These are phyloP conservation scores for Xylaria multiplex DNA, from an alignment of 2,329 filamentous ascomycete genomes.

Conservation along the genomic window DNA sequence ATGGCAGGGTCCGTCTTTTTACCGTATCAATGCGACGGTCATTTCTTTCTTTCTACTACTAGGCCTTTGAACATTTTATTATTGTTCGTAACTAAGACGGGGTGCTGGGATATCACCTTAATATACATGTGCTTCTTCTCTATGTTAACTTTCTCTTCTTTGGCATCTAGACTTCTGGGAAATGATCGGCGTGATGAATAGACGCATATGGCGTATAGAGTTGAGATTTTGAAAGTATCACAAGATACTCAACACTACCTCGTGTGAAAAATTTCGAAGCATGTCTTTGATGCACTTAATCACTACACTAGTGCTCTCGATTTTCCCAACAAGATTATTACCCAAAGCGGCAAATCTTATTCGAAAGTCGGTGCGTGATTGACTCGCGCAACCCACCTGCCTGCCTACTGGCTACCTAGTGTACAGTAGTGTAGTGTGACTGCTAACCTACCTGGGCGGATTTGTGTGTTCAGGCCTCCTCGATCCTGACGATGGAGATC, in stretches of 20 bases:
- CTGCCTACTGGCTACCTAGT: too few relatives aligned
- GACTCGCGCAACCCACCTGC: background rate
- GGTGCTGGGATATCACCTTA: conserved; percentile 1
- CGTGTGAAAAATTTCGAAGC: too few relatives aligned
- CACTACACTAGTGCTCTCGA: background rate
- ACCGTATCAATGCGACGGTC: background rate
- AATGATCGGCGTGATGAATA: background rate
- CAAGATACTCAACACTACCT: background rate
- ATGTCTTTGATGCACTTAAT: background rate
- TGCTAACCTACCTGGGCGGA: background rate
- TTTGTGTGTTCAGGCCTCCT: conserved; percentile 1
- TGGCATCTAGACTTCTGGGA: too few relatives aligned
- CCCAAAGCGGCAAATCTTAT: conserved; percentile 9
- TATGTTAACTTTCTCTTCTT: background rate
- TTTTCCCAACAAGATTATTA: background rate
- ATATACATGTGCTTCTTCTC: background rate
- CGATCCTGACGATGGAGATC: conserved; percentile 18
- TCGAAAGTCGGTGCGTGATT: background rate
- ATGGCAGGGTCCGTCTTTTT: background rate
- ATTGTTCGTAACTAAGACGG: conserved; percentile 2
- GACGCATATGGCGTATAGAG: too few relatives aligned
- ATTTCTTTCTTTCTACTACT: conserved; percentile 8
- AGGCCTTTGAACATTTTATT: conserved; percentile 4
- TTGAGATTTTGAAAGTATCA: too few relatives aligned
- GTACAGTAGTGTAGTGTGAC: too few relatives aligned